These are phyloP conservation scores for Monosporascus sp. DNA, from an alignment of 2,329 filamentous ascomycete species.

Conservation along the genomic window DNA sequence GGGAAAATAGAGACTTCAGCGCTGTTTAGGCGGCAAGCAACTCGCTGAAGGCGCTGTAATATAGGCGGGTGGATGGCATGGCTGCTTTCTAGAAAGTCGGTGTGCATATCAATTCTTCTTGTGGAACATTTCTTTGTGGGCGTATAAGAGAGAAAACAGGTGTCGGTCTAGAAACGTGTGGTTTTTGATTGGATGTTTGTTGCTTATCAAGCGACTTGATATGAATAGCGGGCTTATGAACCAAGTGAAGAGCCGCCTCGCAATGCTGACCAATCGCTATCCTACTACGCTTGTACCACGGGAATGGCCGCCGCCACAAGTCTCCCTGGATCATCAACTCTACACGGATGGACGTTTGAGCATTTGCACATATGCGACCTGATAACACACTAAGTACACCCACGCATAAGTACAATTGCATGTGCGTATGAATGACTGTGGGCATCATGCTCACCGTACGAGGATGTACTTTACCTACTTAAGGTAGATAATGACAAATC, in stretches of 20 bases:
- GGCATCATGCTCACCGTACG: too few relatives aligned
- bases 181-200: neutral
- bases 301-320: too few relatives aligned
- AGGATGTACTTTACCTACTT: too few relatives aligned
- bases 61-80: neutral
- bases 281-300: too few relatives aligned
- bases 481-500: too few relatives aligned
- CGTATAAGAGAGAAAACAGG: neutral
- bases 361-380: too few relatives aligned
- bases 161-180: neutral
- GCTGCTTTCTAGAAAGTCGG: neutral
- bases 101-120: neutral
- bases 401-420: too few relatives aligned
- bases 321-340: too few relatives aligned
- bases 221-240: neutral
- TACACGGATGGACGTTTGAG: too few relatives aligned
- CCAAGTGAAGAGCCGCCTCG: neutral
- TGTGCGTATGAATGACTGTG: too few relatives aligned
- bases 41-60: neutral
- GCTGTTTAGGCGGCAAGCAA: neutral
- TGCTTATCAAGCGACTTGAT: neutral
- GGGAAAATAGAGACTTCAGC: neutral
- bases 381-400: too few relatives aligned
- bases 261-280: neutral
- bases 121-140: neutral